These are phyloP conservation scores for Schizonepeta tenuifolia DNA, from an alignment of 257 asterid species.

Conservation along the genomic window DNA sequence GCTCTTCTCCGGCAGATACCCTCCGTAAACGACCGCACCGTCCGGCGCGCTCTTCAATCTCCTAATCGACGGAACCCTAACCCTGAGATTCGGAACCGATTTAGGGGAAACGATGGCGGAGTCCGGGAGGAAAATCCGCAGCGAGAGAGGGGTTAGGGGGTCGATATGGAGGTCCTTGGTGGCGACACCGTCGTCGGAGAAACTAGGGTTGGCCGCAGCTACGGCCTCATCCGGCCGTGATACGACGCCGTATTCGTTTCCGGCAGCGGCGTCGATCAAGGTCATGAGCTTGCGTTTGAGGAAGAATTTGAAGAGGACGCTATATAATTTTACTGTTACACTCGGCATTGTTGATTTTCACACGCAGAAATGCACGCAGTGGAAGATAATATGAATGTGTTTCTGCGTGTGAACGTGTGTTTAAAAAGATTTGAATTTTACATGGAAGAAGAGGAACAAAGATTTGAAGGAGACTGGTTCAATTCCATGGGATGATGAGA, in stretches of 20 bases:
- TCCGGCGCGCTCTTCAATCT: conserved; percentile 25
- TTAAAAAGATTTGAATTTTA: conserved; percentile 32
- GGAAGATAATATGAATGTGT: background rate
- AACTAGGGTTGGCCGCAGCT: conserved; percentile 65
- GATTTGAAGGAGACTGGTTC: conserved; percentile 37
- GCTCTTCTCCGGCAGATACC: conserved; percentile 61
- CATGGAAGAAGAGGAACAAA: conserved; percentile 18
- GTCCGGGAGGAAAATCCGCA: conserved; percentile 80
- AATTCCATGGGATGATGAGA: conserved; percentile 27
- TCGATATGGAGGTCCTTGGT: conserved; percentile 87
- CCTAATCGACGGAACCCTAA: conserved; percentile 32
- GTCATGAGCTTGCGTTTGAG: conserved; percentile 63
- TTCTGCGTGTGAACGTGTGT: conserved; percentile 23
- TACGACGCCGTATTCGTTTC: conserved; percentile 50
- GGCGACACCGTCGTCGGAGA: conserved; percentile 74
- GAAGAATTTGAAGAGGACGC: conserved; percentile 71
- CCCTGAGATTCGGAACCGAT: conserved; percentile 47
- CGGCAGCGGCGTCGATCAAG: conserved; percentile 41
- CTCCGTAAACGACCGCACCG: conserved; percentile 57
- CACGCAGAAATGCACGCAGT: conserved; percentile 27
- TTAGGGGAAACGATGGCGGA: conserved; percentile 48
- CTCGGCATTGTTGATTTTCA: conserved; percentile 62
- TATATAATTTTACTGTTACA: conserved; percentile 59
- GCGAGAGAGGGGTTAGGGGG: conserved; percentile 58
- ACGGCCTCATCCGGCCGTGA: conserved; percentile 63